Conservation (phyloP, 768 basidiomycete genomes). For the Crepidotus variabilis region DNA sequence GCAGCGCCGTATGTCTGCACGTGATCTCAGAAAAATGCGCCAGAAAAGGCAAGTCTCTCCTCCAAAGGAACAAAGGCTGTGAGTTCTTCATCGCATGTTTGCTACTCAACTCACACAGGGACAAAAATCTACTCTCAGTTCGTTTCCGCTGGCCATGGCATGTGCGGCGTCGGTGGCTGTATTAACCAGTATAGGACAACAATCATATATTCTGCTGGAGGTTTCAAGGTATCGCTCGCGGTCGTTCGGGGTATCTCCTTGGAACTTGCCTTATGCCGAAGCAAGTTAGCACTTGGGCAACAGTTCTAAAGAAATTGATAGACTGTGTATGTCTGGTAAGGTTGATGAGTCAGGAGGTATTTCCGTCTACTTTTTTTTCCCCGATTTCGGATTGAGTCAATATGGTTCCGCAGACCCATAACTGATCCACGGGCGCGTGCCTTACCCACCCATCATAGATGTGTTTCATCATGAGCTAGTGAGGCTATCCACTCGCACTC, state of each 20-base stretch:
- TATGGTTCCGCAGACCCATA: conserved; percentile 28
- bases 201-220: background rate
- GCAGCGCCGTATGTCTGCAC: background rate
- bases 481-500: conserved; percentile 29
- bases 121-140: background rate
- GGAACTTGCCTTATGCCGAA: background rate
- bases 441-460: conserved; percentile 22
- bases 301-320: background rate
- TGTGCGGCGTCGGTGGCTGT: background rate
- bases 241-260: background rate
- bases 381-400: conserved; percentile 30
- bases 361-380: conserved; percentile 15
- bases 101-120: background rate
- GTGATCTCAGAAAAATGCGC: background rate
- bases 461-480: conserved; percentile 27
- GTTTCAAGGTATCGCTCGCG: background rate
- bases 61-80: background rate
- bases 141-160: background rate
- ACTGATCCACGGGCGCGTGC: conserved; percentile 33
- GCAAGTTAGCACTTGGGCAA: background rate
- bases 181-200: background rate
- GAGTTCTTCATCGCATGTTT: background rate
- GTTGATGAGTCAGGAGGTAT: conserved; percentile 25
- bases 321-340: conserved; percentile 11
- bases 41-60: background rate